phyloP scores from a whole-genome alignment of 2,329 filamentous ascomycete species.

The Clonostachys solani region DNA sequence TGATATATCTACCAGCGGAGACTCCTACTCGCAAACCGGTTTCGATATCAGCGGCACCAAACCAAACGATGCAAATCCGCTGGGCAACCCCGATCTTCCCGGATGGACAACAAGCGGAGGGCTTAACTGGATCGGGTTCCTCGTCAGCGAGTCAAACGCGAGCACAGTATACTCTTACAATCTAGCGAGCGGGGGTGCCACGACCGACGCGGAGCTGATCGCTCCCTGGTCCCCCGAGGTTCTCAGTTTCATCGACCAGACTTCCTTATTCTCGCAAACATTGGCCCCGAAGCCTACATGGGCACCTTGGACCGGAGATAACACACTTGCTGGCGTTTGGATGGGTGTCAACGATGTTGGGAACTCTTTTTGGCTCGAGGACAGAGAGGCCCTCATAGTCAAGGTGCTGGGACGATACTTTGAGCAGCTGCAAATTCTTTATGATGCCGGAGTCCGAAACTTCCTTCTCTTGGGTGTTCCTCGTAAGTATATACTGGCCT shows the following conservation, averaged over 20 bases:
- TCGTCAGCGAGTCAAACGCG: constrained; percentile 40
- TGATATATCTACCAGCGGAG: constrained; percentile 12
- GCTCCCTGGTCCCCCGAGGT: constrained; percentile 42
- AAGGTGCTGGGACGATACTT: constrained; percentile 34
- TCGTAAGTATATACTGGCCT: constrained; percentile 13
- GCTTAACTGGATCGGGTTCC: constrained; percentile 45
- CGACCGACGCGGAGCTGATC: constrained; percentile 46
- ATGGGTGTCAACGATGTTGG: constrained; percentile 54
- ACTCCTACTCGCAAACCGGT: constrained; percentile 29
- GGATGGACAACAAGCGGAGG: constrained; percentile 45
- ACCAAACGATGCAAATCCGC: constrained; percentile 48
- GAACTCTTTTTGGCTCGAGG: constrained; percentile 33
- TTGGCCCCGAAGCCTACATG: constrained; percentile 19
- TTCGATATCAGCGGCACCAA: constrained; percentile 49
- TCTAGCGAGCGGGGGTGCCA: constrained; percentile 49
- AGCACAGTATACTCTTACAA: constrained; percentile 43
- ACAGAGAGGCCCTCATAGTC: constrained; percentile 31
- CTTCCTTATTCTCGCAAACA: constrained; percentile 19
- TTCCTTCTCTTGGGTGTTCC: constrained; percentile 58
- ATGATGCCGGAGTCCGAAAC: constrained; percentile 47
- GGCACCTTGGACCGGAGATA: constrained; percentile 32
- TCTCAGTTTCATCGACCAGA: constrained; percentile 13
- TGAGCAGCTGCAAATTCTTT: constrained; percentile 37
- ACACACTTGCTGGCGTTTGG: constrained; percentile 42
- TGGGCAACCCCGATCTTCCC: constrained; percentile 57